A percentile compares a stretch with the other conserved stretches of the same genome.
Conservation (phyloP, 306 rosid species). For the Lathyrus aphaca region DNA sequence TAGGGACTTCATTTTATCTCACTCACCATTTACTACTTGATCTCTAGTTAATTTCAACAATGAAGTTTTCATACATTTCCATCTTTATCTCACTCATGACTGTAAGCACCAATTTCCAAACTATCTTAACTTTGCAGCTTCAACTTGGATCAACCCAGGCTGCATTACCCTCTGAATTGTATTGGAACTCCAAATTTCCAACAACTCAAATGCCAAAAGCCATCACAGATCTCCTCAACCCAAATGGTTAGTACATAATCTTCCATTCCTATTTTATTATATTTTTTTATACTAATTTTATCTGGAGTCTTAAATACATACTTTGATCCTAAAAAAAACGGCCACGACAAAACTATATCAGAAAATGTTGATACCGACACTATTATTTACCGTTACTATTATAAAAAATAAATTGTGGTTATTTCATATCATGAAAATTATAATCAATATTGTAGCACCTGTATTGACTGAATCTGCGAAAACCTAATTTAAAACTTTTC, state of each 20-base stretch:
- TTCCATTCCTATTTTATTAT: no score
- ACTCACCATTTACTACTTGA: conserved; percentile 6
- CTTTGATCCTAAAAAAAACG: no score
- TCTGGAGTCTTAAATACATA: no score
- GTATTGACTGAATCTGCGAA: no score
- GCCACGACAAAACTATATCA: no score
- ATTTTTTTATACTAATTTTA: no score
- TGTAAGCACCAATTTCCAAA: conserved; percentile 40
- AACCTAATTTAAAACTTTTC: no score
- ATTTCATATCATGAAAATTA: no score
- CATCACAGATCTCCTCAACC: conserved; percentile 51
- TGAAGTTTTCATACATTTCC: conserved; percentile 45
- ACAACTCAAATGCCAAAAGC: conserved; percentile 45
- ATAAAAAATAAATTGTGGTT: no score
- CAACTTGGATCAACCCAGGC: conserved; percentile 56
- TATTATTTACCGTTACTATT: no score
- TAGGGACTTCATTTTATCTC: not conserved
- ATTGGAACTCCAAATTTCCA: conserved; percentile 70
- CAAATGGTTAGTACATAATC: not conserved
- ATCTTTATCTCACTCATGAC: conserved; percentile 41
- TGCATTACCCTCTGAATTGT: conserved; percentile 58
- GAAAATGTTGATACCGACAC: no score
- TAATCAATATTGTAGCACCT: no score
- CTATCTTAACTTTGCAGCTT: conserved; percentile 42
- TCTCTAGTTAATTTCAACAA: conserved; percentile 13